A percentile compares a stretch with the other conserved stretches of the same genome.
Evolutionary conservation across 2,329 filamentous ascomycete species (phyloP).

Genomic region (Ophiostoma novo-ulmi): DNA sequence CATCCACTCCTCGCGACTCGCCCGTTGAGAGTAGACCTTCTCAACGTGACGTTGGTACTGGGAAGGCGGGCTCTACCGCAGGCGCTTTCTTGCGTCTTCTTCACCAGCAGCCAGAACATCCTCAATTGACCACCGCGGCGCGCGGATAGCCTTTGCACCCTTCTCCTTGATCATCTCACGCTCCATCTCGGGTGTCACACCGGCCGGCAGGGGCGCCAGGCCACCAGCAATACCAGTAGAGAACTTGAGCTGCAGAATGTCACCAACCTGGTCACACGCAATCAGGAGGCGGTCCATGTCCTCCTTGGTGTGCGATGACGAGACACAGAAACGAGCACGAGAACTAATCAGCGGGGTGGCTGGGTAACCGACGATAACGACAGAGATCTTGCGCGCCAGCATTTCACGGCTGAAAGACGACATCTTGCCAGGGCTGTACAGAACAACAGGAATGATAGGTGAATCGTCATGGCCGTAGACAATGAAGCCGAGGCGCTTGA

Average conservation of each 20-base stretch:
- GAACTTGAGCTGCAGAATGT: conserved; percentile 90
- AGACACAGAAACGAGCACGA: conserved; percentile 91
- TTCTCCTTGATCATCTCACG: conserved; percentile 58
- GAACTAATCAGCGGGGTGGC: conserved; percentile 94
- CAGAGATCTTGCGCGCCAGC: conserved; percentile 94
- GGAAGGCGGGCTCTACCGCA: conserved; percentile 31
- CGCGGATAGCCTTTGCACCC: conserved; percentile 63
- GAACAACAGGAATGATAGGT: conserved; percentile 86
- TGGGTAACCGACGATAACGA: conserved; percentile 95
- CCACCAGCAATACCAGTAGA: conserved; percentile 94
- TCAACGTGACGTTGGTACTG: conserved; percentile 22
- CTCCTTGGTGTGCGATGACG: conserved; percentile 95
- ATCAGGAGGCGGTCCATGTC: conserved; percentile 84
- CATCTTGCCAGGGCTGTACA: conserved; percentile 99
- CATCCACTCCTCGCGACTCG: conserved; percentile 20
- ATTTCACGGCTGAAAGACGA: conserved; percentile 98
- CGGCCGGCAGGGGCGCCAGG: conserved; percentile 67
- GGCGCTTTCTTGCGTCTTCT: conserved; percentile 32
- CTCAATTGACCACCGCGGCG: conserved; percentile 78
- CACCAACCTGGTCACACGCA: conserved; percentile 89
- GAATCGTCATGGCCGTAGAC: conserved; percentile 97
- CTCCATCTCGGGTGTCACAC: conserved; percentile 66
- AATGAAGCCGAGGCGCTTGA: conserved; percentile 95
- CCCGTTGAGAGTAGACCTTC: conserved; percentile 19
- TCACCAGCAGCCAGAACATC: conserved; percentile 63